Base-by-base conservation (phyloP, 129 eudicot species). In the Arctium minus region DNA sequence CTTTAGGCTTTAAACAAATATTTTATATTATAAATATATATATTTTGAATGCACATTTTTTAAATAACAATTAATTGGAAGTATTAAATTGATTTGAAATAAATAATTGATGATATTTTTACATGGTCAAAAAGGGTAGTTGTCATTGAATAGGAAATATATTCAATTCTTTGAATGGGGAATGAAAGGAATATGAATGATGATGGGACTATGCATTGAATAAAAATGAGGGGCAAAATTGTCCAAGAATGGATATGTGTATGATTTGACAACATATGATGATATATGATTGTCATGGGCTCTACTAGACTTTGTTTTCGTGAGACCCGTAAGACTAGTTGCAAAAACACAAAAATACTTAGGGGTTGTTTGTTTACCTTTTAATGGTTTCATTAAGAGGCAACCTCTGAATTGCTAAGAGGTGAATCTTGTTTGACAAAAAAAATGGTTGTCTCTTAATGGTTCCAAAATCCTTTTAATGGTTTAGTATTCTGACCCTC, bases 161-260 rank as follows among this genome's bases (percentile, higher is more conserved):
- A 80, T 50, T 50, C 1, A 72, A 22, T 33, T 80, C 35, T 53
- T 80, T 53, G 76, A 80, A 67, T 67, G 71, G 71, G 71, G 71
- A 67, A 67, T 67, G 71, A 67, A 67, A 80, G 29, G 77, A 80
- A 80, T 80, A 50, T 35, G 72, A 80, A 60, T 69, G 78, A 71
- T 80, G 78, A 80, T 72, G 84, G 78, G 78, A 80, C 84, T 46
- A 72, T 33, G 40, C 84, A 53, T 72, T 30, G 72, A 65, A 80
- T 48, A 60, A 46, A 56, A 70, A 46, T 71, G 27, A 70, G 77
- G 37, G 64, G 78, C 53, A 80, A 80, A 50, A 80, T 10, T 69
- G 39, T 80, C 78, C 84, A 80, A 70, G 78, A 15, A 46, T 80
- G 73, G 77, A 80, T 70, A 33, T 56, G 83, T 31, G 72, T 7